Evolutionary conservation across 116 monocot species (phyloP).

Genomic region (Zostera marina): DNA sequence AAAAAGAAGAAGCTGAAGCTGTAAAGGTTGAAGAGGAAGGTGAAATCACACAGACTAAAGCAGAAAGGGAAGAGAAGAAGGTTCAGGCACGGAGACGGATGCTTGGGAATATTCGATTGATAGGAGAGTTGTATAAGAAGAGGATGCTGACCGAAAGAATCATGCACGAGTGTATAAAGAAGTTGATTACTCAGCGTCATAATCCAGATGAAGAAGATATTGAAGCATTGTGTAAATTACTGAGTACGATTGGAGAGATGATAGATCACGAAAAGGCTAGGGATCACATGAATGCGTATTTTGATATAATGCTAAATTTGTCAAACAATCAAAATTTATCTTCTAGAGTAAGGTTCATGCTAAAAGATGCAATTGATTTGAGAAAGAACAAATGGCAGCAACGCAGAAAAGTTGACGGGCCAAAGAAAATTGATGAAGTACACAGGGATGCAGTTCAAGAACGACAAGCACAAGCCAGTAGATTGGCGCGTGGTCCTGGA

Average conservation of each 20-base stretch:
- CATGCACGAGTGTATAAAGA: conserved; percentile 92
- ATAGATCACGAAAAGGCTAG: conserved; percentile 69
- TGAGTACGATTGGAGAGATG: conserved; percentile 82
- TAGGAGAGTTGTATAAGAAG: conserved; percentile 88
- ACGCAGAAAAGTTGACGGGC: conserved; percentile 85
- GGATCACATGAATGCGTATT: conserved; percentile 82
- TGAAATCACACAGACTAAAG: conserved; percentile 34
- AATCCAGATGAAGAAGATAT: conserved; percentile 80
- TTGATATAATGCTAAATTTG: conserved; percentile 40
- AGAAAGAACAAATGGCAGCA: conserved; percentile 87
- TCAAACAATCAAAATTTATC: conserved; percentile 59
- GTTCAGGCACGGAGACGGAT: conserved; percentile 54
- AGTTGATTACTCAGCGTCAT: conserved; percentile 33
- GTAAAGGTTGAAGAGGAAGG: conserved; percentile 56
- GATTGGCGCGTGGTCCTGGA: conserved; percentile 39
- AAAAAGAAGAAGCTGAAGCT: conserved; percentile 74
- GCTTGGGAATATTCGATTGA: conserved; percentile 88
- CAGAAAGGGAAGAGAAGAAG: conserved; percentile 57
- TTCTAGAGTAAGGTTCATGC: conserved; percentile 75
- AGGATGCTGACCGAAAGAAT: conserved; percentile 89
- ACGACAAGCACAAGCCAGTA: conserved; percentile 57
- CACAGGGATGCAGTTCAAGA: conserved; percentile 87
- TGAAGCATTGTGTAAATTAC: conserved; percentile 83
- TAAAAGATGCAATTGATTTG: conserved; percentile 78
- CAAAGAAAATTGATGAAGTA: conserved; percentile 94